Evolutionary conservation across 1,139 yeast genomes (phyloP).

Genomic region (Suhomyces bokatorum): DNA sequence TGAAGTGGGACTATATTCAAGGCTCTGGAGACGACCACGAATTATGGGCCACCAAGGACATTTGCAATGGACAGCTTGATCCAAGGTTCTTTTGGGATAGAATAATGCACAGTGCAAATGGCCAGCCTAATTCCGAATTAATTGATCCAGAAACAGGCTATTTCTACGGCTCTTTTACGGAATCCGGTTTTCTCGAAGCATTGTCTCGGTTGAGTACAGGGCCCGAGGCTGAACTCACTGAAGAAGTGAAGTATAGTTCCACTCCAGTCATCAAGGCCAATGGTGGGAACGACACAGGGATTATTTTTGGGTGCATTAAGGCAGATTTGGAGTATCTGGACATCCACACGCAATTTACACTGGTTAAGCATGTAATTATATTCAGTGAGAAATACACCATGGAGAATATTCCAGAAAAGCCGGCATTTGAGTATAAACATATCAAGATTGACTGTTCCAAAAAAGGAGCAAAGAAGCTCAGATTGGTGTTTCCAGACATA

Average conservation of each 20-base stretch:
- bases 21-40: constrained; percentile 97
- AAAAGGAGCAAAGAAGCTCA: constrained; percentile 60
- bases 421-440: constrained; percentile 15
- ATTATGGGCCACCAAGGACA: constrained; percentile 62
- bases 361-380: constrained; percentile 21
- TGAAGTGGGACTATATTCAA: constrained; percentile 60
- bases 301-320: constrained; percentile 32
- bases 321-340: constrained; percentile 16
- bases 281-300: constrained; percentile 23
- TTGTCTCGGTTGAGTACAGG: neutral
- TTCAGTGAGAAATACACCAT: constrained; percentile 26
- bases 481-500: constrained; percentile 44
- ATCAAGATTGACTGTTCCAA: constrained; percentile 48
- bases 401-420: constrained; percentile 21
- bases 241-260: constrained; percentile 8
- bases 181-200: constrained; percentile 14
- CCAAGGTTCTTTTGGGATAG: constrained; percentile 62
- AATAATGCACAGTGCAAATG: constrained; percentile 8
- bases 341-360: constrained; percentile 15
- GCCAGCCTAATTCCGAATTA: constrained; percentile 11
- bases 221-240: neutral
- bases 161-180: constrained; percentile 39
- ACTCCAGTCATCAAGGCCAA: constrained; percentile 14
- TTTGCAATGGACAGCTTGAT: constrained; percentile 42
- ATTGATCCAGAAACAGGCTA: constrained; percentile 33